Evolutionary conservation across 2,329 filamentous ascomycete species (phyloP).

Genomic region (Alternaria burnsii): DNA sequence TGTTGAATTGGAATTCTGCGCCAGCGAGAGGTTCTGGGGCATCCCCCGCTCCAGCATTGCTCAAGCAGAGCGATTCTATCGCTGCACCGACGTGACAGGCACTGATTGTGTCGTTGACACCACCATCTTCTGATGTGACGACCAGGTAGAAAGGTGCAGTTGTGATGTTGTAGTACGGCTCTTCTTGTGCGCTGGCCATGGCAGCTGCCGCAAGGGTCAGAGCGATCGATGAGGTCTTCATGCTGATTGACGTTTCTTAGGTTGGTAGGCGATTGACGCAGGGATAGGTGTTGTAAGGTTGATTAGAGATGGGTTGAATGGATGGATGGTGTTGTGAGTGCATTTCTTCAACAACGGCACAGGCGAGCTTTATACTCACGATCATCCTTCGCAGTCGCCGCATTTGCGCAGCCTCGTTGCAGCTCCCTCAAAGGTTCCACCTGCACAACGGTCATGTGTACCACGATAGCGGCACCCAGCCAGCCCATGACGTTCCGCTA

Average conservation of each 20-base stretch:
- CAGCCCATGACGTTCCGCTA: slow-evolving; percentile 19
- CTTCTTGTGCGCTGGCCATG: slow-evolving; percentile 38
- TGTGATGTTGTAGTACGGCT: slow-evolving; percentile 43
- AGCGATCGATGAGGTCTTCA: slow-evolving; percentile 33
- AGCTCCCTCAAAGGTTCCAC: slow-evolving; percentile 14
- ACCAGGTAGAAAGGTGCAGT: slow-evolving; percentile 57
- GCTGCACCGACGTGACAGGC: slow-evolving; percentile 60
- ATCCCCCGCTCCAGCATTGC: slow-evolving; percentile 26
- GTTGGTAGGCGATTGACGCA: not conserved
- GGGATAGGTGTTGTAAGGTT: slow-evolving; percentile 6
- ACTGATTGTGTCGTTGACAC: slow-evolving; percentile 52
- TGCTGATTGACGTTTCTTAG: slow-evolving; percentile 5
- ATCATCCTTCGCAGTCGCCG: slow-evolving; percentile 1
- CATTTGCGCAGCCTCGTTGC: slow-evolving; percentile 14
- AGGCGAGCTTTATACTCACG: slow-evolving; percentile 17
- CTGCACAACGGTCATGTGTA: slow-evolving; percentile 22
- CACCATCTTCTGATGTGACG: slow-evolving; percentile 50
- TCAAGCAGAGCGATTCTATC: slow-evolving; percentile 58
- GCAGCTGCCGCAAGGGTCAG: slow-evolving; percentile 37
- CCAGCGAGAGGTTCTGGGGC: slow-evolving; percentile 28
- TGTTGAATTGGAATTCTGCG: slow-evolving; percentile 47
- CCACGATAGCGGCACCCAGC: slow-evolving; percentile 11
- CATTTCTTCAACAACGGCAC: not conserved
- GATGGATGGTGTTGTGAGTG: slow-evolving; percentile 9
- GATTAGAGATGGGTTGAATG: not conserved